Base-by-base conservation (phyloP, 495 filamentous ascomycete species). In the Beverwykella pulmonaria region DNA sequence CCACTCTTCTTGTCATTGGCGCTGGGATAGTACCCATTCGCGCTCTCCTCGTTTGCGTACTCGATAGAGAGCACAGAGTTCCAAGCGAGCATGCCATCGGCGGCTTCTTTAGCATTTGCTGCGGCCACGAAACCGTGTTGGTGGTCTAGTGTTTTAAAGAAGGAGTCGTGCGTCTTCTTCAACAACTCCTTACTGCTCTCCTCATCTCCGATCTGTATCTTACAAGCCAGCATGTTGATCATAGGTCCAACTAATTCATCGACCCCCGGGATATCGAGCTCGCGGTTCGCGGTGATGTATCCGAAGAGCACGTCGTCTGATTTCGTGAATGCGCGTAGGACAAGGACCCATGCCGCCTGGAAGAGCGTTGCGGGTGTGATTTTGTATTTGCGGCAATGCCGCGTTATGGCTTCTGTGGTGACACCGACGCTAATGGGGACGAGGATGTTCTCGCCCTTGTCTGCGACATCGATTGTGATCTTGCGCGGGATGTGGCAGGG, bases 401-500 rank as follows among this genome's bases (percentile, higher is more conserved):
- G 7, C 3, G 30, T 14, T 15, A 65, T 58, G 27, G 34, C 36
- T 36, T 53, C 19, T 8, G 65, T 50, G 17, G 52, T 46, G 6
- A 62, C 65, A 14, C 19, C 59, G 4, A 71, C 20, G 5, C 36
- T n/a, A 34, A 68, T 44, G 32, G 49, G 41, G 7, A 59, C 44
- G 30, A 62, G 65, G n/a, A 54, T 26, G 22, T 62, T 47, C 30
- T 57, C 26, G 19, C 53, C 59, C 65, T 58, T 56, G 10, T 53
- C 26, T 2, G 19, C 29, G 14, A 1, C 26, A 2, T 32, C 30
- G 22, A 36, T 29, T 6, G 22, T 56, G 23, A 14, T 34, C 34
- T 26, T 22, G 49, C 41, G 59, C 14, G 85, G 83, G 69, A 88
- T 82, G 44, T 80, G 71, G 58, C 82, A 84, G 0, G 84, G 82